Percentiles rank a stretch among this genome's conserved stretches.
phyloP scores from a whole-genome alignment of 2,329 filamentous ascomycete genomes.

The Penicillium sp. region DNA sequence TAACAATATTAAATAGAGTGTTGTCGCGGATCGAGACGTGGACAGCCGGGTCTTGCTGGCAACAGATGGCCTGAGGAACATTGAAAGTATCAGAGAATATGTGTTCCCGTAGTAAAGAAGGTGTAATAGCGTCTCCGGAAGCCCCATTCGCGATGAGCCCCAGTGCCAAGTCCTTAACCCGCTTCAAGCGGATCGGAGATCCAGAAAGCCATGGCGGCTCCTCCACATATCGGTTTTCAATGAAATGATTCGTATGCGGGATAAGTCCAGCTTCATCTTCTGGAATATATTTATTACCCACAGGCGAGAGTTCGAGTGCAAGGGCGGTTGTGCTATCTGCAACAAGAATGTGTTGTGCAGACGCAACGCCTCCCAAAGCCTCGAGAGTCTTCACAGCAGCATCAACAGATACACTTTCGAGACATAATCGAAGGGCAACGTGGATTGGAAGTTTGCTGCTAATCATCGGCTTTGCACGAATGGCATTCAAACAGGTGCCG shows the following conservation, averaged over 20 bases:
- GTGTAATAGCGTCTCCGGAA: conserved; percentile 21
- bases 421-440: conserved; percentile 55
- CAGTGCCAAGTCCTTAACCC: conserved; percentile 25
- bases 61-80: conserved; percentile 38
- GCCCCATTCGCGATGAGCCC: conserved; percentile 24
- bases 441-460: conserved; percentile 58
- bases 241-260: conserved; percentile 49
- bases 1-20: conserved; percentile 41
- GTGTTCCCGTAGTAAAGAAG: conserved; percentile 26
- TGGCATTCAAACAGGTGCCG: conserved; percentile 62
- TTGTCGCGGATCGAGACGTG: conserved; percentile 30
- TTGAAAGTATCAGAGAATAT: conserved; percentile 41
- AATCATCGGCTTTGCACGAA: conserved; percentile 57
- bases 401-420: conserved; percentile 53
- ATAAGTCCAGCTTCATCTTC: conserved; percentile 36
- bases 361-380: conserved; percentile 52
- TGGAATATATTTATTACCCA: conserved; percentile 35
- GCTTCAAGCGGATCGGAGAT: conserved; percentile 32
- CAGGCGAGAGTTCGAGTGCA: conserved; percentile 30
- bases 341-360: conserved; percentile 57
- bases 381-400: conserved; percentile 50
- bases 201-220: conserved; percentile 35
- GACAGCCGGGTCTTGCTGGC: conserved; percentile 27
- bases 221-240: conserved; percentile 34
- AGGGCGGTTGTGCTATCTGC: conserved; percentile 44